phyloP scores from a whole-genome alignment of 495 filamentous ascomycete genomes.

The Neurospora sp. region DNA sequence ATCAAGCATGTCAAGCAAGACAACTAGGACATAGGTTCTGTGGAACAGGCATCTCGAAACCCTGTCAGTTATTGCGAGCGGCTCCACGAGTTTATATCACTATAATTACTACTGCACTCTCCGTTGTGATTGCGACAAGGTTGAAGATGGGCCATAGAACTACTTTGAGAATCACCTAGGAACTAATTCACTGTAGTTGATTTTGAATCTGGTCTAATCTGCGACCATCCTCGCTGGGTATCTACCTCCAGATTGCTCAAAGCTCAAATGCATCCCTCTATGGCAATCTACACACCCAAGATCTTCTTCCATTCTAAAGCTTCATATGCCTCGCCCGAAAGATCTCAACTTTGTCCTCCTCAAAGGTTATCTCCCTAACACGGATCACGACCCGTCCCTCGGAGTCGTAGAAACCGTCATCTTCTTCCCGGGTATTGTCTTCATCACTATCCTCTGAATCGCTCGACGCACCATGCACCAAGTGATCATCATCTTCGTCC shows the following conservation, averaged over 20 bases:
- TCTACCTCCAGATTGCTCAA: not conserved
- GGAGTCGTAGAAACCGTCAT: constrained; percentile 39
- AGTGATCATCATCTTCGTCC: not conserved
- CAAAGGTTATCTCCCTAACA: constrained; percentile 78
- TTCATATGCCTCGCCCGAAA: constrained; percentile 70
- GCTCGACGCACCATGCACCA: not conserved
- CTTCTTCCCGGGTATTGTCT: constrained; percentile 5
- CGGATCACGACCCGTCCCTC: constrained; percentile 45
- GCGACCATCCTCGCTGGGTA: not conserved
- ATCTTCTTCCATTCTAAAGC: constrained; percentile 32
- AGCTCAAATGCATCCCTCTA: not conserved
- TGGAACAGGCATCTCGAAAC: not conserved
- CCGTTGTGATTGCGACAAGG: not conserved
- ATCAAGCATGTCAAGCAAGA: not conserved
- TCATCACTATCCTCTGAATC: not conserved
- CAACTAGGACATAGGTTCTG: not conserved
- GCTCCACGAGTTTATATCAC: not conserved
- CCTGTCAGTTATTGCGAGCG: not conserved
- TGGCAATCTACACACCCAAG: not conserved
- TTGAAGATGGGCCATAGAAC: not conserved
- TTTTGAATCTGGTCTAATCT: not conserved
- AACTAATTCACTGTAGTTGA: not conserved
- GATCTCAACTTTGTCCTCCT: constrained; percentile 78
- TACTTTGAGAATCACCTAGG: not conserved
- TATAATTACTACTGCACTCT: not conserved